Percentiles rank a stretch among this genome's conserved stretches.
Conservation (phyloP, 2,329 filamentous ascomycete species). For the Chaetomiaceae sp. region DNA sequence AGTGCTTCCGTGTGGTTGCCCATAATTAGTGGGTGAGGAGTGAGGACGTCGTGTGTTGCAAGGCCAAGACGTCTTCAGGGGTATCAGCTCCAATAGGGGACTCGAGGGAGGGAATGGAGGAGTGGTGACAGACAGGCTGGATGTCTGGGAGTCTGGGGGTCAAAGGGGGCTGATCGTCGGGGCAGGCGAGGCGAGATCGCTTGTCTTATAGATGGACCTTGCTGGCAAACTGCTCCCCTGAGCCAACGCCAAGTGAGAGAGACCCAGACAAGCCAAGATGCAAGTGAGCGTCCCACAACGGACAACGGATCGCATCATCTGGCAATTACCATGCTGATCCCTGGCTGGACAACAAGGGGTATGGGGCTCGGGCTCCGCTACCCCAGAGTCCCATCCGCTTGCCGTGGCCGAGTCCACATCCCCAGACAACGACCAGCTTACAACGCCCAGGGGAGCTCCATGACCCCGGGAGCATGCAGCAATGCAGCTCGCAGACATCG, state of each 20-base stretch:
- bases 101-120: too few species aligned
- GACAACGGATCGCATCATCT: slow-evolving; percentile 11
- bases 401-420: neutral
- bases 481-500: too few species aligned
- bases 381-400: neutral
- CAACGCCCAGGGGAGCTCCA: too few species aligned
- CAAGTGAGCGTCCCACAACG: slow-evolving; percentile 3
- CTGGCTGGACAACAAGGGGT: slow-evolving; percentile 3
- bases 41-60: neutral
- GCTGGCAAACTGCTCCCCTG: too few species aligned
- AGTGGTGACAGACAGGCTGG: too few species aligned
- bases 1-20: slow-evolving; percentile 21
- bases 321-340: slow-evolving; percentile 22
- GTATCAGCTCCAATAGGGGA: too few species aligned
- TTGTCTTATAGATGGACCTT: too few species aligned
- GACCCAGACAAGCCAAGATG: neutral
- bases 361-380: slow-evolving; percentile 2
- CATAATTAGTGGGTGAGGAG: slow-evolving; percentile 12
- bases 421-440: neutral
- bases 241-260: neutral
- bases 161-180: neutral
- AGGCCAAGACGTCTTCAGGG: too few species aligned
- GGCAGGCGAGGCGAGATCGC: neutral
- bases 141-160: neutral
- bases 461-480: too few species aligned